Evolutionary conservation across 768 basidiomycete species (phyloP).

Genomic region (Arthromyces matolae): DNA sequence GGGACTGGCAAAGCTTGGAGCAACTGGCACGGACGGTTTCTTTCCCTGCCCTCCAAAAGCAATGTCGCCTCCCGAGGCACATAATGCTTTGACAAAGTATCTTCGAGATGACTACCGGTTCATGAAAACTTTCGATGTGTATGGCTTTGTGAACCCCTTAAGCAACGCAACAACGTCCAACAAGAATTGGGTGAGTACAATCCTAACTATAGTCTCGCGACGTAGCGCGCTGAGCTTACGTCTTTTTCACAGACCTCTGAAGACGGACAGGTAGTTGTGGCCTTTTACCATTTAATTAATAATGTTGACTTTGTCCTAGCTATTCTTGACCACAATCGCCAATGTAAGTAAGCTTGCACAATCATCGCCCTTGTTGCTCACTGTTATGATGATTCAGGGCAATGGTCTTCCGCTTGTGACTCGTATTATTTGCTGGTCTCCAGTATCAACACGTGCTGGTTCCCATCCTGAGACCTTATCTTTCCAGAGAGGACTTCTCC

Average conservation of each 20-base stretch:
- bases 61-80: conserved; percentile 44
- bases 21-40: conserved; percentile 40
- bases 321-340: conserved; percentile 39
- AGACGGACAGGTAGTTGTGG: conserved; percentile 45
- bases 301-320: conserved; percentile 7
- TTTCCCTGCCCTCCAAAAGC: conserved; percentile 29
- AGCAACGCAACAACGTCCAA: conserved; percentile 37
- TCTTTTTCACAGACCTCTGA: conserved; percentile 34
- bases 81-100: conserved; percentile 41
- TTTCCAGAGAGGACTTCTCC: conserved; percentile 56
- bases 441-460: conserved; percentile 37
- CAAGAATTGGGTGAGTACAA: conserved; percentile 36
- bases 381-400: conserved; percentile 24
- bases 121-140: conserved; percentile 35
- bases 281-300: neutral
- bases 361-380: neutral
- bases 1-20: conserved; percentile 42
- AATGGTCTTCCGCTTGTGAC: conserved; percentile 48
- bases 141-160: conserved; percentile 39
- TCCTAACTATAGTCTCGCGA: too few relatives aligned
- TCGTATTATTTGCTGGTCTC: conserved; percentile 45
- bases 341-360: conserved; percentile 29
- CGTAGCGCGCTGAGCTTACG: conserved; percentile 1
- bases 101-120: conserved; percentile 44
- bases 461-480: conserved; percentile 38